Percentiles rank a stretch among this genome's conserved stretches.
Conservation (phyloP, 73 alveolate species). For the Blepharisma japonicum region DNA sequence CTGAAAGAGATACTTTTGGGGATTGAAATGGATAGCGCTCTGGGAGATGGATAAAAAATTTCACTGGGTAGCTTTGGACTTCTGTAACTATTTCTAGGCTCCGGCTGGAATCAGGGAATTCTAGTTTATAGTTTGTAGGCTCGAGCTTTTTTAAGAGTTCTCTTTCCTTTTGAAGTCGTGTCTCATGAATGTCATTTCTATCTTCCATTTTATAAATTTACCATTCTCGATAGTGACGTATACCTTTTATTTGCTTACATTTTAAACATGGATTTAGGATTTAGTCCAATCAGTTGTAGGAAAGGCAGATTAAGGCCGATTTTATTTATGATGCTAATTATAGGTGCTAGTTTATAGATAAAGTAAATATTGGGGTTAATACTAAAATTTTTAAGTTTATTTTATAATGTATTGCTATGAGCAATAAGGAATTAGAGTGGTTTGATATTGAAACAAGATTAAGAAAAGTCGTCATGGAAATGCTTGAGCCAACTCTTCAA, state of each 20-base stretch:
- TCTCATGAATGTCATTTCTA: not conserved
- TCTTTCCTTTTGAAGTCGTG: constrained; percentile 12
- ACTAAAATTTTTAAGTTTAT: no score
- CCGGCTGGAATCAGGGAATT: not conserved
- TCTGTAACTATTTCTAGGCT: not conserved
- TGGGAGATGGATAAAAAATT: not conserved
- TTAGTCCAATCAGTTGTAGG: no score
- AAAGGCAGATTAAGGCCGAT: no score
- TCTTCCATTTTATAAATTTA: not conserved
- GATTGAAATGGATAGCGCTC: not conserved
- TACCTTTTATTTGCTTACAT: no score
- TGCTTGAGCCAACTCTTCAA: constrained; percentile 54
- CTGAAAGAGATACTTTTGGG: not conserved
- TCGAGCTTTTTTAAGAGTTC: not conserved
- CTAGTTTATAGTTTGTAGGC: not conserved
- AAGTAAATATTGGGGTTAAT: no score
- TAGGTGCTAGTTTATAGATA: no score
- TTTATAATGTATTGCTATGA: no score
- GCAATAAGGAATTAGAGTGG: constrained; percentile 51
- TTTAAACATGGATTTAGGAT: no score
- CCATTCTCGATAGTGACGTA: no score
- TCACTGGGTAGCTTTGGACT: constrained; percentile 1
- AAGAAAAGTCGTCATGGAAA: constrained; percentile 54
- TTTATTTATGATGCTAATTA: no score
- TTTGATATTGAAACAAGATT: constrained; percentile 67